Percentiles rank a stretch among this genome's conserved stretches.
phyloP scores from a whole-genome alignment of 306 rosid species.

The Biancaea sappan region DNA sequence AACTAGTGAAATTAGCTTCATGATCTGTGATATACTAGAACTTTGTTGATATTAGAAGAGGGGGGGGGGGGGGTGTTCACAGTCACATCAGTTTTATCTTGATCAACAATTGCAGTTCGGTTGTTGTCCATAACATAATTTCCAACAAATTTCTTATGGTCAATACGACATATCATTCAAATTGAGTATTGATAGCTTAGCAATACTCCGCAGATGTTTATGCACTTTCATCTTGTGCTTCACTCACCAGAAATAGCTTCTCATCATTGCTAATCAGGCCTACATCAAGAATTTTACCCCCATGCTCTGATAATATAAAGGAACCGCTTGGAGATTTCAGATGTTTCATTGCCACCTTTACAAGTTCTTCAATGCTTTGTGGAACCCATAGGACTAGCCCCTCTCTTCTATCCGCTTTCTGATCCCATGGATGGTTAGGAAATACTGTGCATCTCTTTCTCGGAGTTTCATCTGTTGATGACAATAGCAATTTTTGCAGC shows the following conservation, averaged over 20 bases:
- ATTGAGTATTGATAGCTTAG: not conserved
- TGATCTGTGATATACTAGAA: not conserved
- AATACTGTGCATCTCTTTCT: constrained; percentile 45
- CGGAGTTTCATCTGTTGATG: constrained; percentile 25
- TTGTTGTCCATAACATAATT: not conserved
- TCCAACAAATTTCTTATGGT: not conserved
- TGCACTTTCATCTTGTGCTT: constrained; percentile 9
- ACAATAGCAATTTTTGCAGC: constrained; percentile 19
- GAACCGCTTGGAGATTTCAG: constrained; percentile 18
- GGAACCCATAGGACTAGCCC: constrained; percentile 50
- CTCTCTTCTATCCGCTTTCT: constrained; percentile 26
- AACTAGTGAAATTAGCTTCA: not conserved
- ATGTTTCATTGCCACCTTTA: constrained; percentile 33
- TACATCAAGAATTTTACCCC: constrained; percentile 42
- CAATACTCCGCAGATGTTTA: not conserved
- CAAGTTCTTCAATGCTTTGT: constrained; percentile 44
- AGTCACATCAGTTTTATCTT: not conserved
- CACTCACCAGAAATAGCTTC: constrained; percentile 41
- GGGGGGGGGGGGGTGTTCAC: too few species aligned
- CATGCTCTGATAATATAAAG: constrained; percentile 42
- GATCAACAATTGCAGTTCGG: not conserved
- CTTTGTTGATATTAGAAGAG: not conserved
- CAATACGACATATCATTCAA: not conserved
- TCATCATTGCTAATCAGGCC: constrained; percentile 40
- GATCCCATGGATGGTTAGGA: constrained; percentile 51